Base-by-base conservation (phyloP, 768 basidiomycete species). In the Termitomyces titanicus region DNA sequence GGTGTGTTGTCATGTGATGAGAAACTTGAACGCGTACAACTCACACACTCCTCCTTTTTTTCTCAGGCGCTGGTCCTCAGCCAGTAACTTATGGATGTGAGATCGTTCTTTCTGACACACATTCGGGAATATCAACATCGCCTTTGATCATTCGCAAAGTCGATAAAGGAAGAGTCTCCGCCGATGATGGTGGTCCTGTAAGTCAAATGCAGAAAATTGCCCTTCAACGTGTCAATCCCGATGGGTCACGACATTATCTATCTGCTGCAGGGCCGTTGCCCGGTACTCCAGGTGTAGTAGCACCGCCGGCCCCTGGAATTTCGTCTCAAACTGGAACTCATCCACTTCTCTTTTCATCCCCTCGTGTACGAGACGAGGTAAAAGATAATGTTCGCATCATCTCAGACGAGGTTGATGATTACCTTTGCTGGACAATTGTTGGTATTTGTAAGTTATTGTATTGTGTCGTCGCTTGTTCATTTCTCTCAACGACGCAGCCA, bases 181-280 rank as follows among this genome's bases (percentile, higher is more conserved):
- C 80, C n/a, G 91, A 94, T 61, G 89, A 94, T 65, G 90, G 89
- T 18, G 91, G 93, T 5, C 94, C 93, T 39, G 90, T 98, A 59
- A 94, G 92, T 64, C 94, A 96, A 70, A 92, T 98, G 86, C 94
- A 98, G 74, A 93, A 95, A 75, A 90, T 98, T 58, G 94, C 94
- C 2, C 75, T 98, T 40, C 89, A 94, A 65, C 80, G 91, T 52
- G 83, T 91, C 51, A 89, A 91, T 64, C 76, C 82, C 56, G 91
- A 87, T 72, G 92, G 91, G 37, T 82, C 89, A 37, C 78, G 92
- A 65, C 90, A 90, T 72, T 97, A 94, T 68, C 71, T 97, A 49
- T 91, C 89, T 43, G 94, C 94, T 25, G 91, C 92, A 4, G 90
- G 92, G 9, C 92, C 92, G 15, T 77, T 89, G 56, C 85, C 89